Percentiles rank a stretch among this genome's conserved stretches.
These are phyloP conservation scores for Ceratocystis smalleyi DNA, from an alignment of 2,329 filamentous ascomycete species.

Conservation along the genomic window DNA sequence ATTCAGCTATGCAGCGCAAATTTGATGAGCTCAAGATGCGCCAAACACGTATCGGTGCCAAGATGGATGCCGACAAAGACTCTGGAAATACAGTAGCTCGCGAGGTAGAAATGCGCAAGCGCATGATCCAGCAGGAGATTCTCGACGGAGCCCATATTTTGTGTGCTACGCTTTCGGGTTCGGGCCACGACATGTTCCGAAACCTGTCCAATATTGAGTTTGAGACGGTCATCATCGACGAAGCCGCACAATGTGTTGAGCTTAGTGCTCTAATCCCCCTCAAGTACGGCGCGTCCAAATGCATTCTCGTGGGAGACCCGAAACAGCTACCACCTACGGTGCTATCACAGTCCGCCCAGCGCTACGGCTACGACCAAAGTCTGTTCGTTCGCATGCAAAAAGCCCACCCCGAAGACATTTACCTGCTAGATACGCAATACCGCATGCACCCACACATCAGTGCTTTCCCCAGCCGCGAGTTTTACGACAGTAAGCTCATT, in stretches of 20 bases:
- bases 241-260: constrained; percentile 96
- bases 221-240: constrained; percentile 95
- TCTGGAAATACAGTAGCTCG: constrained; percentile 67
- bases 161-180: constrained; percentile 87
- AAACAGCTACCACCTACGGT: constrained; percentile 95
- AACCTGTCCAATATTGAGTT: constrained; percentile 87
- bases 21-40: constrained; percentile 64
- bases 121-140: constrained; percentile 76
- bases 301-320: constrained; percentile 91
- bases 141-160: constrained; percentile 83
- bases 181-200: constrained; percentile 95
- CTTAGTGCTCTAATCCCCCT: constrained; percentile 89
- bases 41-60: constrained; percentile 56
- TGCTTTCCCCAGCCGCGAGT: constrained; percentile 72
- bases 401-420: constrained; percentile 74
- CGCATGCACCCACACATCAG: constrained; percentile 99
- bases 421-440: constrained; percentile 93
- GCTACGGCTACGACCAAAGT: constrained; percentile 93
- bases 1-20: constrained; percentile 51
- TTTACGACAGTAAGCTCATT: constrained; percentile 77
- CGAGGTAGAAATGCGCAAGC: constrained; percentile 71
- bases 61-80: constrained; percentile 78
- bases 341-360: constrained; percentile 78
- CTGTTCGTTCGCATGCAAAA: constrained; percentile 96
- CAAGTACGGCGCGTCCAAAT: constrained; percentile 94